Conservation (phyloP, 306 rosid species). For the Quercus rubra region DNA sequence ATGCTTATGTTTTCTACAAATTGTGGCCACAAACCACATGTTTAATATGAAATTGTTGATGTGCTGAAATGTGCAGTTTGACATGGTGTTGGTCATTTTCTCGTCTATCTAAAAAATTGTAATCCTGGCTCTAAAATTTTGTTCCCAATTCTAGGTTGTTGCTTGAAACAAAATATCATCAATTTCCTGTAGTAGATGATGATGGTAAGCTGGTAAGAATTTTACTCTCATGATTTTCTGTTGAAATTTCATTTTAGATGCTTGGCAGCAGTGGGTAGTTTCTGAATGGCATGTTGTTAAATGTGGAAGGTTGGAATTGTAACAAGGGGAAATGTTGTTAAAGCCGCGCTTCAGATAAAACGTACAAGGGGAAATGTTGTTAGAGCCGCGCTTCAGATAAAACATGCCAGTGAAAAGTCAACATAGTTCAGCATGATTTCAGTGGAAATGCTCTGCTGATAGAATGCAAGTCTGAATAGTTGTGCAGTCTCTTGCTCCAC, state of each 20-base stretch:
- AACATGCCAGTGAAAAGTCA: slow-evolving; percentile 42
- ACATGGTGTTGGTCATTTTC: not conserved
- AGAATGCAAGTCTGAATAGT: too few species aligned
- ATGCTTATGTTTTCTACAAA: not conserved
- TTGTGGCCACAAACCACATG: not conserved
- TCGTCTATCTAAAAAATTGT: not conserved
- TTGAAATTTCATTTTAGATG: not conserved
- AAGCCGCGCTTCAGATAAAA: slow-evolving; percentile 81
- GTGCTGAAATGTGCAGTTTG: too few species aligned
- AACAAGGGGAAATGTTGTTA: slow-evolving; percentile 80
- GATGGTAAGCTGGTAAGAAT: slow-evolving; percentile 73
- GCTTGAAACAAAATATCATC: slow-evolving; percentile 83
- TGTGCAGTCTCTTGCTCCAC: not conserved
- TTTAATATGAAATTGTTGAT: not conserved
- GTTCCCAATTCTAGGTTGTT: slow-evolving; percentile 48
- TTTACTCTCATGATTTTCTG: not conserved
- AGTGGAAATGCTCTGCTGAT: slow-evolving; percentile 10
- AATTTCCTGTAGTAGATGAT: slow-evolving; percentile 78
- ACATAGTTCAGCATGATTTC: slow-evolving; percentile 4
- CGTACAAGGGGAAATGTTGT: slow-evolving; percentile 84
- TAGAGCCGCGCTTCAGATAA: slow-evolving; percentile 78
- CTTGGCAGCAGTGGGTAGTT: not conserved
- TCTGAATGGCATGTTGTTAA: slow-evolving; percentile 20
- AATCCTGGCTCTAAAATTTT: not conserved
- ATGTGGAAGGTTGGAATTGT: slow-evolving; percentile 70